These are phyloP conservation scores for Candida suzukii DNA, from an alignment of 805 yeast species.

Conservation along the genomic window DNA sequence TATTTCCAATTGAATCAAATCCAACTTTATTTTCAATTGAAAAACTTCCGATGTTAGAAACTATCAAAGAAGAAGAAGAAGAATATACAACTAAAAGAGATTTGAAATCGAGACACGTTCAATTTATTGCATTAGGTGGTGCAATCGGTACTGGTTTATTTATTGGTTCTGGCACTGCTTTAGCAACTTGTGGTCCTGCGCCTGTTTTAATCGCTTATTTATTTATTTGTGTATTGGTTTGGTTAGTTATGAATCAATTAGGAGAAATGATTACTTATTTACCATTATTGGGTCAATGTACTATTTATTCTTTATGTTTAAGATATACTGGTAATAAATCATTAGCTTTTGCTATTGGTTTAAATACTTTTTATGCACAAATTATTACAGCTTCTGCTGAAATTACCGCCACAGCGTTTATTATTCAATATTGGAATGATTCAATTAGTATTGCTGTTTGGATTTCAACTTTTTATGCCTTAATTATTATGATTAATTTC, in stretches of 20 bases:
- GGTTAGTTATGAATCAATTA: conserved; percentile 46
- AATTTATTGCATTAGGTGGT: conserved; percentile 68
- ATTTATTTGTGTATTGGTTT: conserved; percentile 39
- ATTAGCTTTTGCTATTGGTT: conserved; percentile 53
- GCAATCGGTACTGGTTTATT: conserved; percentile 60
- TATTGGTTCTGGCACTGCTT: conserved; percentile 39
- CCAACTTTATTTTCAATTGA: neutral
- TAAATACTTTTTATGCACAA: conserved; percentile 38
- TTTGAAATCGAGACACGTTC: conserved; percentile 42
- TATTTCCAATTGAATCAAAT: too few relatives aligned
- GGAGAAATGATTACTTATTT: conserved; percentile 64
- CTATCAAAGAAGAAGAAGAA: neutral
- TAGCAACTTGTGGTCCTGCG: conserved; percentile 27
- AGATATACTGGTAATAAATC: conserved; percentile 39
- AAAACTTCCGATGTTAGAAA: neutral
- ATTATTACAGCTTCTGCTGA: conserved; percentile 52
- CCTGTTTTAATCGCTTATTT: conserved; percentile 54
- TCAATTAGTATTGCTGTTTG: conserved; percentile 51
- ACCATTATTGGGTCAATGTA: conserved; percentile 59
- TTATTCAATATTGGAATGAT: conserved; percentile 55
- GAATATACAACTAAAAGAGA: conserved; percentile 31
- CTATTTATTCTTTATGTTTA: conserved; percentile 40
- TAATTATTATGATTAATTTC: conserved; percentile 39
- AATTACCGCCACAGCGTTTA: conserved; percentile 58
- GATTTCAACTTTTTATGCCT: conserved; percentile 47